Base-by-base conservation (phyloP, 2,329 filamentous ascomycete species). In the Lanzia echinophila region DNA sequence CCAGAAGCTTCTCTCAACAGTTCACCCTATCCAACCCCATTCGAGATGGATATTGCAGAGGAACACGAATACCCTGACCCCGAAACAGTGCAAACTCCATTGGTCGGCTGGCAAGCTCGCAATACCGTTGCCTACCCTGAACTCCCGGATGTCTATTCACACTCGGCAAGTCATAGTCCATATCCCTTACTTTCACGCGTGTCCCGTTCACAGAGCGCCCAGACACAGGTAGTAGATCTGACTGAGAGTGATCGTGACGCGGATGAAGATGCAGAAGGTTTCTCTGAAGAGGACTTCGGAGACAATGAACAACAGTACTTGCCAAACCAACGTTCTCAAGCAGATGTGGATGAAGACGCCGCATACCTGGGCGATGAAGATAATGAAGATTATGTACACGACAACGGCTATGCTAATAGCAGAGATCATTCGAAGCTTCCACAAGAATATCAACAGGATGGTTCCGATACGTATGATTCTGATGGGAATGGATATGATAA, bases 241-340 rank as follows among this genome's bases (percentile, higher is more conserved):
- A 64, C 59, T 4, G 65, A 66, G 45, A 59, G 56, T 43, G 57
- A 54, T 47, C 54, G 59, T 11, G 59, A 59, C 17, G 54, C 6
- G 15, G 41, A 60, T 17, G 50, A 55, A 24, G 51, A 56, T 47
- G 50, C 24, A 3, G 55, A 57, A 42, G 42, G 43, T 10, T 38
- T 19, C 22, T 24, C 31, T 33, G 55, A 60, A 24, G 58, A 44
- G 41, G 19, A 53, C 20, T 51, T 53, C 13, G 58, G 56, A 19
- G 57, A 60, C 24, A 12, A 43, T 42, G 62, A 60, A 13, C 63
- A 66, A n/a, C 24, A 69, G 15, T 61, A 62, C 28, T 36, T 56
- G 13, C 36, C 32, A 33, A 41, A 19, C 22, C 22, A 17, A 12
- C 22, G 31, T 15, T 34, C 19, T 13, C 12, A 15, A 15, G 17